Conservation (phyloP, 495 filamentous ascomycete genomes). For the Daldinia vernicosa region DNA sequence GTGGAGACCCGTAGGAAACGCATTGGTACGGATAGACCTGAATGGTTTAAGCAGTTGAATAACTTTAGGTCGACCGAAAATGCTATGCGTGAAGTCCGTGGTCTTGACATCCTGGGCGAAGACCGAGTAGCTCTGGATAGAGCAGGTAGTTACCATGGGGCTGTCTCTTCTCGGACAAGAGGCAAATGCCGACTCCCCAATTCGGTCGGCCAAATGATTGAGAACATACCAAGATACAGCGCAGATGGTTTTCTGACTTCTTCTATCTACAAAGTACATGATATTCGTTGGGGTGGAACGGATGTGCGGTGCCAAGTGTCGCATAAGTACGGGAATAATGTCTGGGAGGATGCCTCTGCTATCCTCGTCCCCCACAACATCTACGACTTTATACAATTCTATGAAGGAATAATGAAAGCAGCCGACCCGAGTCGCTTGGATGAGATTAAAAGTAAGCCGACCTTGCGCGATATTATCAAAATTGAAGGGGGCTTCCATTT, state of each 20-base stretch:
- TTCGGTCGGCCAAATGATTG: not conserved
- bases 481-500: not conserved
- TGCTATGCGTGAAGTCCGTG: not conserved
- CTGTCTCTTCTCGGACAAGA: not conserved
- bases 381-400: not conserved
- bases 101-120: constrained; percentile 9
- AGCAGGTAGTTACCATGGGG: not conserved
- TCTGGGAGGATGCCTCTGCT: constrained; percentile 6
- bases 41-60: constrained; percentile 17
- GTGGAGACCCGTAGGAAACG: not conserved
- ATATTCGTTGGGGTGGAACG: constrained; percentile 5
- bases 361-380: not conserved
- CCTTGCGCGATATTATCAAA: not conserved
- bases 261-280: not conserved
- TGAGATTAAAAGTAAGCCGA: not conserved
- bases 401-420: not conserved
- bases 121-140: not conserved
- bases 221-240: not conserved
- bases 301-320: constrained; percentile 1
- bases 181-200: not conserved
- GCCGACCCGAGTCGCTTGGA: not conserved
- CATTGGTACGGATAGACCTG: not conserved
- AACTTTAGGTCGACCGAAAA: not conserved
- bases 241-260: not conserved
- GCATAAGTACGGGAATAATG: not conserved